phyloP scores from a whole-genome alignment of 1,139 yeast species.

The Debaryomycetaceae sp. region DNA sequence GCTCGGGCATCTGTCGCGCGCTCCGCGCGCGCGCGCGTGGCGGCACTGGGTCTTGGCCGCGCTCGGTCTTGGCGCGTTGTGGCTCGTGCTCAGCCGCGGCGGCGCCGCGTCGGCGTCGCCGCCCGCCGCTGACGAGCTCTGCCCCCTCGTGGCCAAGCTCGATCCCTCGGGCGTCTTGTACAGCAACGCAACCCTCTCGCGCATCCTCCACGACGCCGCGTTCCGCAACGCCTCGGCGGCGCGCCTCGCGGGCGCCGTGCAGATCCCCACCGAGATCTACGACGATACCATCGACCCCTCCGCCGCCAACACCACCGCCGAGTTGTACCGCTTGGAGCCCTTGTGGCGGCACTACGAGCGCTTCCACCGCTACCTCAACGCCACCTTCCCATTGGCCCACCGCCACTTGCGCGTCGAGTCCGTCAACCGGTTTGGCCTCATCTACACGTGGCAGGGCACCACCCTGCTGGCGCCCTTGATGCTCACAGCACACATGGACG shows the following conservation, averaged over 20 bases:
- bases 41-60: too few species aligned
- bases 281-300: conserved; percentile 41
- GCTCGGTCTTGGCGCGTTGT: background rate
- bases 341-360: conserved; percentile 27
- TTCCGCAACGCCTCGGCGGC: conserved; percentile 38
- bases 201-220: conserved; percentile 30
- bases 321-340: conserved; percentile 24
- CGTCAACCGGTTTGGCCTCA: conserved; percentile 29
- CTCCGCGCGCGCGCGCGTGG: too few species aligned
- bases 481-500: conserved; percentile 48
- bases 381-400: conserved; percentile 30
- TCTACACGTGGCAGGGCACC: conserved; percentile 35
- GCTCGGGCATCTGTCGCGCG: too few species aligned
- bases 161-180: conserved; percentile 23
- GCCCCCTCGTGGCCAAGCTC: conserved; percentile 31
- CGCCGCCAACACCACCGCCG: conserved; percentile 18
- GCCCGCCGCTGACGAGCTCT: conserved; percentile 28
- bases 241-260: conserved; percentile 51
- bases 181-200: conserved; percentile 19
- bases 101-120: conserved; percentile 9
- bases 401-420: conserved; percentile 25
- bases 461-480: conserved; percentile 31
- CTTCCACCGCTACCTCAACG: conserved; percentile 26
- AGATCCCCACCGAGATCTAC: conserved; percentile 57
- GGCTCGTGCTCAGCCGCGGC: background rate